Evolutionary conservation across 441 rosid species (phyloP).

Genomic region (Populus tomentosa): DNA sequence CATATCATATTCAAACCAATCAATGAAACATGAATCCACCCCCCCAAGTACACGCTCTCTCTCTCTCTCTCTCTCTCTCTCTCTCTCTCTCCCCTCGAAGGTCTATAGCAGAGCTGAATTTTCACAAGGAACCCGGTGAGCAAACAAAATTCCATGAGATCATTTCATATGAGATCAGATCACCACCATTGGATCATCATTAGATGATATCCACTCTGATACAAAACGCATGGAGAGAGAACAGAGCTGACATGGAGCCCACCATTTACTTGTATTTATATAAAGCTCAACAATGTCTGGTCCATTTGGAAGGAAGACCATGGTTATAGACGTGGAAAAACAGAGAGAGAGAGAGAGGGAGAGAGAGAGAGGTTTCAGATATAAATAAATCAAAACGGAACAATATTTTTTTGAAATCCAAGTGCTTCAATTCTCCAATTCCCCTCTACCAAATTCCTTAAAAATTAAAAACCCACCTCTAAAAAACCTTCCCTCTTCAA

Average conservation of each 20-base stretch:
- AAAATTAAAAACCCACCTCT: conserved; percentile 30
- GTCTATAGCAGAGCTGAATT: background rate
- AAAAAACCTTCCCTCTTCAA: conserved; percentile 28
- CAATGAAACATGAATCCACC: background rate
- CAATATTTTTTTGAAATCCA: conserved; percentile 19
- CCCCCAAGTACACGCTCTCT: conserved; percentile 8
- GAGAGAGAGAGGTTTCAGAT: background rate
- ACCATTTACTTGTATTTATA: conserved; percentile 10
- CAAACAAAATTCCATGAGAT: background rate
- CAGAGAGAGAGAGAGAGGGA: background rate
- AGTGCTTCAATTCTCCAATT: conserved; percentile 24
- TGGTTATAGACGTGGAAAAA: background rate
- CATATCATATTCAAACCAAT: background rate
- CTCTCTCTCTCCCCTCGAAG: background rate
- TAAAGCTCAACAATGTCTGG: conserved; percentile 23
- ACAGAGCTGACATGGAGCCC: conserved; percentile 15
- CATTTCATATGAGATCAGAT: background rate
- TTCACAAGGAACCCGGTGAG: conserved; percentile 1
- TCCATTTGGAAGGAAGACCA: conserved; percentile 3
- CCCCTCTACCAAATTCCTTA: conserved; percentile 21
- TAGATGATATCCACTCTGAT: too few species aligned
- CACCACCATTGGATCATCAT: conserved; percentile 26
- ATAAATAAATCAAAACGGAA: background rate
- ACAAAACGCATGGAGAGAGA: background rate
- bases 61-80: background rate